Evolutionary conservation across 1,139 yeast species (phyloP).

Genomic region (Maudiozyma humilis): DNA sequence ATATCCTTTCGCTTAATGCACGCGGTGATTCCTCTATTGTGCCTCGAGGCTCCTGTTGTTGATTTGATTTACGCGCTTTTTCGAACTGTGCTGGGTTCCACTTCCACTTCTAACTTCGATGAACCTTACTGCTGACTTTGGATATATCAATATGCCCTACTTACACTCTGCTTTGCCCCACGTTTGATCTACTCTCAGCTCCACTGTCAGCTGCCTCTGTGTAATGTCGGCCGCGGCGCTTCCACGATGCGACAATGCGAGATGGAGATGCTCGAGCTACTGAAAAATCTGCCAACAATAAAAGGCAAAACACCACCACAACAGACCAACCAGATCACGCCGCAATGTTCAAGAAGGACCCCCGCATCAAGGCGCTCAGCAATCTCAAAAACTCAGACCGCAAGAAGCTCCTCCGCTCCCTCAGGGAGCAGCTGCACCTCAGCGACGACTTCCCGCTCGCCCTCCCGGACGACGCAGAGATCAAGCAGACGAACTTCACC

Average conservation of each 20-base stretch:
- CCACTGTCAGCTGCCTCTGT: not conserved
- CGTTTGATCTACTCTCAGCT: too few relatives aligned
- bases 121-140: not conserved
- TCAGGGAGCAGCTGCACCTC: conserved; percentile 39
- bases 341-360: conserved; percentile 66
- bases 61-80: not conserved
- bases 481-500: conserved; percentile 61
- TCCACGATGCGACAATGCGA: too few relatives aligned
- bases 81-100: too few relatives aligned
- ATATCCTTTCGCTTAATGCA: too few relatives aligned
- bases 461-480: conserved; percentile 10
- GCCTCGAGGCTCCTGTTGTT: not conserved
- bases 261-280: too few relatives aligned
- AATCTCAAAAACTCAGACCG: conserved; percentile 79
- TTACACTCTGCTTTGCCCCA: too few relatives aligned
- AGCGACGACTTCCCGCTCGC: conserved; percentile 40
- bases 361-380: conserved; percentile 63
- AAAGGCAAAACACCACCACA: too few relatives aligned
- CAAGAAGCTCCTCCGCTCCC: conserved; percentile 45
- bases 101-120: not conserved
- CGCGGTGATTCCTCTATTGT: too few relatives aligned
- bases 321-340: too few relatives aligned
- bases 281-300: too few relatives aligned
- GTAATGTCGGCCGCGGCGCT: not conserved
- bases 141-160: too few relatives aligned